Evolutionary conservation across 1,284 basidiomycete species (phyloP).

Genomic region (Irpex rosettiformis): DNA sequence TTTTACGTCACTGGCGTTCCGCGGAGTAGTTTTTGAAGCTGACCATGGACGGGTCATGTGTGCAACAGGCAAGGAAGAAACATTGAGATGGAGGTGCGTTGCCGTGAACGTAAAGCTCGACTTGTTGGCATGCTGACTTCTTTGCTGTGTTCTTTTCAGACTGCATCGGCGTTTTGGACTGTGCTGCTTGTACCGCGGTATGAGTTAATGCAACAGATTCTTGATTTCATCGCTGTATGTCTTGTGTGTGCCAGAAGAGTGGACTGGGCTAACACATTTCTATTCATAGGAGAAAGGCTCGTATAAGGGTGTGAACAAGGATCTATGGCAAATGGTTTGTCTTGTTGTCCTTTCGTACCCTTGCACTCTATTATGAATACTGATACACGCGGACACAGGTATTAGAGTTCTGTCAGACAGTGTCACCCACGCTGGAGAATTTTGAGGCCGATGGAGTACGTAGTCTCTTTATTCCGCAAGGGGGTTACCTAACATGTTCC

Average conservation of each 20-base stretch:
- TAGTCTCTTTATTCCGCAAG: conserved; percentile 1
- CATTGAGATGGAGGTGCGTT: conserved; percentile 70
- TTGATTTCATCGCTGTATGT: conserved; percentile 62
- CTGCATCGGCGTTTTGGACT: conserved; percentile 68
- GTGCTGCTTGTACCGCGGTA: conserved; percentile 63
- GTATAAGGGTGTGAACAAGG: conserved; percentile 76
- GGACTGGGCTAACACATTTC: conserved; percentile 5
- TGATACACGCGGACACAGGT: conserved; percentile 41
- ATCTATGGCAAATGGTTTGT: conserved; percentile 80
- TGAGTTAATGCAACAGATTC: conserved; percentile 57
- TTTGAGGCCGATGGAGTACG: conserved; percentile 70
- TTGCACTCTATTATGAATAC: background rate
- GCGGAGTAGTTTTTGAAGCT: background rate
- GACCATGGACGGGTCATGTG: background rate
- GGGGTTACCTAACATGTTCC: conserved; percentile 5
- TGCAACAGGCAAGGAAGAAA: conserved; percentile 62
- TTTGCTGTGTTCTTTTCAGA: conserved; percentile 35
- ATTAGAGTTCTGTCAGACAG: conserved; percentile 66
- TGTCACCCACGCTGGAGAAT: conserved; percentile 55
- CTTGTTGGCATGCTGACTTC: background rate
- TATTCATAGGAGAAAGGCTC: conserved; percentile 51
- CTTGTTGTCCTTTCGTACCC: background rate
- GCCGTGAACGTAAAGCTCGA: background rate
- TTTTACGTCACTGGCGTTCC: background rate
- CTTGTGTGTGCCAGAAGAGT: no score